Conservation (phyloP, 371 early-diverging fungal species). For the Rhizopus delemar region DNA sequence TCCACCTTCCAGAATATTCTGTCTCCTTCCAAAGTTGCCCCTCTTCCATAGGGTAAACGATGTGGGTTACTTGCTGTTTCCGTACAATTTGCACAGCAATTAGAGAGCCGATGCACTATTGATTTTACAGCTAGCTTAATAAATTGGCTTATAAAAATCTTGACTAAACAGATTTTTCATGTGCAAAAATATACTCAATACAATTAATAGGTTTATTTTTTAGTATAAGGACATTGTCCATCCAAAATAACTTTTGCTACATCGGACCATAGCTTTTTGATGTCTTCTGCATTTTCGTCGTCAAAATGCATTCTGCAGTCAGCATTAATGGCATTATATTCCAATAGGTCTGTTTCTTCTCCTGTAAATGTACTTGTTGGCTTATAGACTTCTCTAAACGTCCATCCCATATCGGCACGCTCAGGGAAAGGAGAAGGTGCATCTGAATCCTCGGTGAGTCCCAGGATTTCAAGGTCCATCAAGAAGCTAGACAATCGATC, state of each 20-base stretch:
- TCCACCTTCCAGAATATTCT: too few relatives aligned
- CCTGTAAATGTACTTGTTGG: conserved; percentile 29
- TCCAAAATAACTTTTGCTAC: conserved; percentile 37
- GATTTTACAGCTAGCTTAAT: too few relatives aligned
- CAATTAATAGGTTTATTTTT: conserved; percentile 1
- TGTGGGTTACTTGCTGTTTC: too few relatives aligned
- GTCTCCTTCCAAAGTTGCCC: too few relatives aligned
- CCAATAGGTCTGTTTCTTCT: conserved; percentile 36
- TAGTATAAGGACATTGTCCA: conserved; percentile 39
- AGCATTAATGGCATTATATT: conserved; percentile 51
- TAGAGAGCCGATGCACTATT: too few relatives aligned
- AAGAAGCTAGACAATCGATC: conserved; percentile 50
- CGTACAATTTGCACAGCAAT: too few relatives aligned
- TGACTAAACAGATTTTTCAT: too few relatives aligned
- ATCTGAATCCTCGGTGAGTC: conserved; percentile 39
- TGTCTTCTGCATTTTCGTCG: conserved; percentile 38
- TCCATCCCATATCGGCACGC: conserved; percentile 58
- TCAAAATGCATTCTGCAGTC: conserved; percentile 51
- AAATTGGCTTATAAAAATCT: too few relatives aligned
- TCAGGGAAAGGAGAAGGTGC: conserved; percentile 53
- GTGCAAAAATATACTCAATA: too few relatives aligned
- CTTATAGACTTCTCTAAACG: conserved; percentile 53
- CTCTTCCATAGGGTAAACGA: too few relatives aligned
- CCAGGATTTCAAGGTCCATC: conserved; percentile 44
- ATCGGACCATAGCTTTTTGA: conserved; percentile 43